Conservation (phyloP, 2,329 filamentous ascomycete genomes). For the Pseudocercospora eumusae region DNA sequence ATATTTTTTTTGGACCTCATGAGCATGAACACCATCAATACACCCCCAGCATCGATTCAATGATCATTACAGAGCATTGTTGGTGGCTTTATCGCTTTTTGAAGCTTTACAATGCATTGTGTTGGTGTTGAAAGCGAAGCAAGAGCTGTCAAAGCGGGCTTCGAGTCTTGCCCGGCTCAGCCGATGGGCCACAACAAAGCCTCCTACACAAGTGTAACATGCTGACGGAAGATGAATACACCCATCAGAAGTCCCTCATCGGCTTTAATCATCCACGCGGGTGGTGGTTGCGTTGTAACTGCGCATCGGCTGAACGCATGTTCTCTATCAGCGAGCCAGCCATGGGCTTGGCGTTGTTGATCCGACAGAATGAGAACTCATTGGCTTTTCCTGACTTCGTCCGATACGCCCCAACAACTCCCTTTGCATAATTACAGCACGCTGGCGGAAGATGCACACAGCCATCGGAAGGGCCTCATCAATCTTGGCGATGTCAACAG, state of each 20-base stretch:
- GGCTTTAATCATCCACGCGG: neutral
- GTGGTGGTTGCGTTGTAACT: neutral
- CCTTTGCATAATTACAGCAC: neutral
- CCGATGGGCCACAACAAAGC: neutral
- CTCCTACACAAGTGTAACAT: neutral
- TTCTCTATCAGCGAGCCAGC: neutral
- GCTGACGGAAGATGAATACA: neutral
- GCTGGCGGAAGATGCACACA: neutral
- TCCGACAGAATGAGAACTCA: no score
- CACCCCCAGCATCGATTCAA: neutral
- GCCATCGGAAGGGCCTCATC: neutral
- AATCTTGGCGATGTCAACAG: neutral
- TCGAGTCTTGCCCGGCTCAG: neutral
- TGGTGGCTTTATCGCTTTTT: neutral
- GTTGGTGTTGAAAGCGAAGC: neutral
- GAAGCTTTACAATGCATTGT: neutral
- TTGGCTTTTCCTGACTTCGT: neutral
- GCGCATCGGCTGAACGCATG: neutral
- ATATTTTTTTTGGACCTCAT: neutral
- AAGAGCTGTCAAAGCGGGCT: neutral
- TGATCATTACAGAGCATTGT: neutral
- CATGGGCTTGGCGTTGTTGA: neutral
- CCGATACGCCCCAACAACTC: neutral
- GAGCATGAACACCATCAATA: neutral
- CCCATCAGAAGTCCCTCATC: neutral